Conservation (phyloP, 2,329 filamentous ascomycete species). For the Sarocladium brachiariae region DNA sequence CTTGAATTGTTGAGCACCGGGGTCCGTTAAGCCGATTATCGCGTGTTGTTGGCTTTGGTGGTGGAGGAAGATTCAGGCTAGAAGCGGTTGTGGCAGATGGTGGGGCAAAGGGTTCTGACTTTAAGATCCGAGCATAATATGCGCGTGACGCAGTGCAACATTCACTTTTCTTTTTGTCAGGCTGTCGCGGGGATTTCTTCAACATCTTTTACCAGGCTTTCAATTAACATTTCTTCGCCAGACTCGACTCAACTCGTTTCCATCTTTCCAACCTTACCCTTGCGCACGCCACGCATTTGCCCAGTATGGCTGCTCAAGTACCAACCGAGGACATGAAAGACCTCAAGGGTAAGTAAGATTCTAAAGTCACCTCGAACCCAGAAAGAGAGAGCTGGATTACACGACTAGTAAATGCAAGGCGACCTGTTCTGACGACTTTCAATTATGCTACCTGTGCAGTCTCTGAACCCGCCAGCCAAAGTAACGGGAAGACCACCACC, state of each 20-base stretch:
- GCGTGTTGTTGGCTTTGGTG: neutral
- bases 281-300: slow-evolving; percentile 10
- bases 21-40: neutral
- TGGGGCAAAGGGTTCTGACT: slow-evolving; percentile 1
- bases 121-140: neutral
- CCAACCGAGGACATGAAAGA: slow-evolving; percentile 36
- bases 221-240: neutral
- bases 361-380: too few relatives aligned
- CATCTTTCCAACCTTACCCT: neutral
- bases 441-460: neutral
- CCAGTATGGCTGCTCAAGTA: slow-evolving; percentile 37
- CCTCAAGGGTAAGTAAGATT: slow-evolving; percentile 29
- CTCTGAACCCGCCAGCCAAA: slow-evolving; percentile 19
- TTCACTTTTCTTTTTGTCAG: slow-evolving; percentile 5
- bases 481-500: slow-evolving; percentile 34
- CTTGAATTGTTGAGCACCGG: neutral
- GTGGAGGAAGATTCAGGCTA: slow-evolving; percentile 6
- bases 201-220: neutral
- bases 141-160: neutral
- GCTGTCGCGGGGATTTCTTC: neutral
- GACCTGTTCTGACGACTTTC: too few relatives aligned
- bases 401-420: too few relatives aligned
- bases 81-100: slow-evolving; percentile 5
- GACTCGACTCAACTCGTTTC: slow-evolving; percentile 3
- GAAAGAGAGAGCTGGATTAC: too few relatives aligned